phyloP scores from a whole-genome alignment of 2,329 filamentous ascomycete species.

The Aspergillus ustus region DNA sequence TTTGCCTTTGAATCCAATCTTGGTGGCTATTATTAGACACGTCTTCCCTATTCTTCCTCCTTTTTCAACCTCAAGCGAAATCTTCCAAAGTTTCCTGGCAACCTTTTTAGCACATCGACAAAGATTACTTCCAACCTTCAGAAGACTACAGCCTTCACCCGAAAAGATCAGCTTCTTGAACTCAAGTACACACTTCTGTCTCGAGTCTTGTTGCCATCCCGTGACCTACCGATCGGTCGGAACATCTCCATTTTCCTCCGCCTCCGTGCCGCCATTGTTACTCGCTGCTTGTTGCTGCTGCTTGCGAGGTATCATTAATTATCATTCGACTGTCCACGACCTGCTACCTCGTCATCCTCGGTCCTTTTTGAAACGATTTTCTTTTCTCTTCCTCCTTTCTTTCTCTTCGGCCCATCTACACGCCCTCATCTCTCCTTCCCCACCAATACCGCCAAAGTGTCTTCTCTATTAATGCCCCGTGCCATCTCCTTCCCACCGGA shows the following conservation, averaged over 20 bases:
- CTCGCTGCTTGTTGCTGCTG: constrained; percentile 3
- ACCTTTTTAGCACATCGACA: not conserved
- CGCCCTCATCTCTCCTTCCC: constrained; percentile 25
- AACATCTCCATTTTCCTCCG: constrained; percentile 16
- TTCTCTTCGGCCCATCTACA: constrained; percentile 29
- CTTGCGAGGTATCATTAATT: constrained; percentile 7
- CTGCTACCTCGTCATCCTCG: constrained; percentile 5
- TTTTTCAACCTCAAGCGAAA: constrained; percentile 1
- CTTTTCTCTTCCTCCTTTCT: constrained; percentile 29
- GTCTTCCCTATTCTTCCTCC: not conserved
- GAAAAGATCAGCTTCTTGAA: not conserved
- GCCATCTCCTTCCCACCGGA: constrained; percentile 90
- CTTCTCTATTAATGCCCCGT: constrained; percentile 85
- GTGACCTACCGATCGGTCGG: constrained; percentile 20
- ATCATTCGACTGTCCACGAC: constrained; percentile 9
- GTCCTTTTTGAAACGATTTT: constrained; percentile 20
- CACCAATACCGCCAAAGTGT: constrained; percentile 88
- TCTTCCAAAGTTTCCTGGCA: not conserved
- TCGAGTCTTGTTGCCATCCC: constrained; percentile 1
- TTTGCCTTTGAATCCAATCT: constrained; percentile 3
- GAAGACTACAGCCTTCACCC: not conserved
- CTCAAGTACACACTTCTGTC: not conserved
- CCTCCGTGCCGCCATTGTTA: constrained; percentile 10
- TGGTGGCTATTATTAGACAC: constrained; percentile 19
- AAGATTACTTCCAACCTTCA: not conserved